Conservation (phyloP, 345 rosid species). For the Psidium guajava region DNA sequence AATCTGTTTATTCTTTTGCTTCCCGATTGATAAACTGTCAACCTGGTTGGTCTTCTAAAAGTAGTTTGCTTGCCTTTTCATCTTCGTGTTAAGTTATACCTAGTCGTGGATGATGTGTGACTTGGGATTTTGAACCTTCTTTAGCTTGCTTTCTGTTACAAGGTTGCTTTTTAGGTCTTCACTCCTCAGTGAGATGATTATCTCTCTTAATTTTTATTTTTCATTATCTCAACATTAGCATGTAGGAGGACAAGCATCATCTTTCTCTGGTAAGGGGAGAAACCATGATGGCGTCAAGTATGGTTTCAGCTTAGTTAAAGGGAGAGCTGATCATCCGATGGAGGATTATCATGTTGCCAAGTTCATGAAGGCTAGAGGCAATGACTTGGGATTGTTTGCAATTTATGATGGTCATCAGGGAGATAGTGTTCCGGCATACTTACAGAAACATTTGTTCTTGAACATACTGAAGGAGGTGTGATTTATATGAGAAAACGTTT, state of each 20-base stretch:
- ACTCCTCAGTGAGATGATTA: neutral
- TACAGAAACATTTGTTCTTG: conserved; percentile 49
- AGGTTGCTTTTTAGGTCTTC: neutral
- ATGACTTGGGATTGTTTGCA: conserved; percentile 59
- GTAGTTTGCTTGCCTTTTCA: neutral
- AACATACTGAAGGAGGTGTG: conserved; percentile 50
- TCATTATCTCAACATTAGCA: conserved; percentile 11
- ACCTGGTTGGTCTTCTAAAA: neutral
- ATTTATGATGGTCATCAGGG: conserved; percentile 70
- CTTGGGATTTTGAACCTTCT: neutral
- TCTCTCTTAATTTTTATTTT: neutral
- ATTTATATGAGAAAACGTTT: neutral
- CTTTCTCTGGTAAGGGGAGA: conserved; percentile 57
- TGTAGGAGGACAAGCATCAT: conserved; percentile 23
- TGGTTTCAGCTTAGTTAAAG: conserved; percentile 56
- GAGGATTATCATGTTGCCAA: conserved; percentile 72
- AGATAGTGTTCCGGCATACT: conserved; percentile 60
- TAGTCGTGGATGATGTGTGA: neutral
- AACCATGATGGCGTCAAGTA: conserved; percentile 35
- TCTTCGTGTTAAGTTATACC: neutral
- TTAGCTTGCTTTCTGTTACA: neutral
- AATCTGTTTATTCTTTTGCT: neutral
- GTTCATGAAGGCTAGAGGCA: conserved; percentile 25
- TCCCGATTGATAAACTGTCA: neutral
- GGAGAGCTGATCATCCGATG: conserved; percentile 75